These are phyloP conservation scores for Mimosa bimucronata DNA, from an alignment of 306 rosid genomes.

Conservation along the genomic window DNA sequence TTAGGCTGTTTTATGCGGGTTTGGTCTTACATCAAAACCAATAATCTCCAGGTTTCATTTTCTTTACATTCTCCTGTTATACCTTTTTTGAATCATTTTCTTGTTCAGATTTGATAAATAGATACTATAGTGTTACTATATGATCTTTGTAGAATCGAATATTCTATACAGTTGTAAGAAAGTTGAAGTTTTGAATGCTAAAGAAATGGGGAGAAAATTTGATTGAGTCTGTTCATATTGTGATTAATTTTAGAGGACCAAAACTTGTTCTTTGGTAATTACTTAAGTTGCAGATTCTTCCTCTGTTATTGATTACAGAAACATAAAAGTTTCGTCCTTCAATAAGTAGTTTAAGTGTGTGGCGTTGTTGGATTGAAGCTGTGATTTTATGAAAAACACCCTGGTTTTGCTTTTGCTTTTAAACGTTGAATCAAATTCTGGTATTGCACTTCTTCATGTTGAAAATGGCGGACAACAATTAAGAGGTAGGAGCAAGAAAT, in stretches of 20 bases:
- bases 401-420: conserved; percentile 10
- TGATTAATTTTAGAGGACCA: not conserved
- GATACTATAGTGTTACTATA: not conserved
- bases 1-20: conserved; percentile 73
- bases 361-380: conserved; percentile 1
- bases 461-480: not conserved
- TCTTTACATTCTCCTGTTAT: not conserved
- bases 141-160: not conserved
- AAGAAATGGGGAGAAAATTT: not conserved
- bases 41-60: conserved; percentile 73
- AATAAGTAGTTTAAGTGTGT: not conserved
- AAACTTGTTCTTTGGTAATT: too few species aligned
- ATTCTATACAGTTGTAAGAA: not conserved
- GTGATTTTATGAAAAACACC: not conserved
- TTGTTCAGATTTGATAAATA: not conserved
- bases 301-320: not conserved
- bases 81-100: not conserved
- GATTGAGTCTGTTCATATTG: not conserved
- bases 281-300: not conserved
- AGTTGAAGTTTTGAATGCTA: not conserved
- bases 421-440: not conserved
- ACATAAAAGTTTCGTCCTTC: conserved; percentile 2
- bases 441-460: not conserved
- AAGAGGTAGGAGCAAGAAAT: not conserved
- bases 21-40: conserved; percentile 90